Base-by-base conservation (phyloP, 306 rosid genomes). In the Prunus kanzakura region DNA sequence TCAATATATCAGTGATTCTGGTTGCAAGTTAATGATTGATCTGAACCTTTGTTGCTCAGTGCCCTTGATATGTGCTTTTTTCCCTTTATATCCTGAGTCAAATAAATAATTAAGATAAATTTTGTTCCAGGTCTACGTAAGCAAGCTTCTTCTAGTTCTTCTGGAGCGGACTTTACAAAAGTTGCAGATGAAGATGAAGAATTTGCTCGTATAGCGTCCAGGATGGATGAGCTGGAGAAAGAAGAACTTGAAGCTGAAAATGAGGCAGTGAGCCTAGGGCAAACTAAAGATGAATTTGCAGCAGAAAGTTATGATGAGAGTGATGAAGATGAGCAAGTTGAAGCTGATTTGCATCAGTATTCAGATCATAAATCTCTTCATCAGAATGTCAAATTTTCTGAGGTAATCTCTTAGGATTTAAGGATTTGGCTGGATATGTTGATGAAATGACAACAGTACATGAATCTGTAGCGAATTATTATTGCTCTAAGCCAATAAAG, bases 241-340 rank as follows among this genome's bases (percentile, higher is more conserved):
- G 91, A 94, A 84, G 96, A 90, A 80, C 91, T 83, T 84, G 95
- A 86, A 76, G 95, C 93, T 30, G 88, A 87, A 81, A 77, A 68
- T 74, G 79, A 71, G 56, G 29, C 55, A 65, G 74, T 52, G 25
- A 46, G 67, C 61, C 84, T 80, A 67, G 88, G 76, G 75, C 72
- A 81, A 80, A 75, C 69, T 66, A 74, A 81, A 50, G 82, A 65
- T 69, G 93, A 89, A 78, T 89, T 85, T 82, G 91, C 84, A 69
- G 91, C 91, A 23, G 85, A 87, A 80, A 79, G 75, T 72, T 30
- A 52, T 64, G 85, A 82, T 54, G 78, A 78, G 73, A 79, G 75
- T 64, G 49, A 49, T 71, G 86, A 83, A 47, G 74, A 81, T 66
- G 87, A 81, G 76, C 72, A 82, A 79, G 65, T 69, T 68, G 70